phyloP scores from a whole-genome alignment of 2,329 filamentous ascomycete genomes.

The Ophiostoma tasmaniense region DNA sequence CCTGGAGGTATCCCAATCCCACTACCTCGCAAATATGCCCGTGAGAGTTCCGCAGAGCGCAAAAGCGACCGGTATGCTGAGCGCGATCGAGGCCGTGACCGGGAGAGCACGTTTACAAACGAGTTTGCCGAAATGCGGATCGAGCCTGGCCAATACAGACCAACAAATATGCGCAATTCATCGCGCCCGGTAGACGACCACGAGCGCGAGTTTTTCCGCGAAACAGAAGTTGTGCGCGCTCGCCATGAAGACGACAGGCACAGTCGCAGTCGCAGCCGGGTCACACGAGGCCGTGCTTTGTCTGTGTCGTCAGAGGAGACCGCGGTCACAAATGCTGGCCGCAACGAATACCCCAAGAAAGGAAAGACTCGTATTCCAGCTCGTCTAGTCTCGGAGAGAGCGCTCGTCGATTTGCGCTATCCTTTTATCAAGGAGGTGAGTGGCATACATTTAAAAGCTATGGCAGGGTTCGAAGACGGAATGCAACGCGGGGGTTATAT shows the following conservation, averaged over 20 bases:
- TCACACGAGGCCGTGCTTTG: not conserved
- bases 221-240: conserved; percentile 49
- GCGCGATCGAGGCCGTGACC: not conserved
- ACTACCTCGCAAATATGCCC: not conserved
- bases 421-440: conserved; percentile 78
- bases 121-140: conserved; percentile 40
- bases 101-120: not conserved
- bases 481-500: not conserved
- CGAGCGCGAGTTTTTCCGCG: conserved; percentile 40
- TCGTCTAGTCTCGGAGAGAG: conserved; percentile 68
- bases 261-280: conserved; percentile 32
- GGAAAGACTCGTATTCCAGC: conserved; percentile 85
- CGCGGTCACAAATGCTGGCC: not conserved
- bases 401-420: conserved; percentile 76
- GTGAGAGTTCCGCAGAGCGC: conserved; percentile 12
- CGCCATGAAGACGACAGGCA: conserved; percentile 35
- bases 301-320: not conserved
- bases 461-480: not conserved
- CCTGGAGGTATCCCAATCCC: conserved; percentile 22
- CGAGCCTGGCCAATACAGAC: conserved; percentile 23
- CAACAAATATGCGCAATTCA: not conserved
- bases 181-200: not conserved
- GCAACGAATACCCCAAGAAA: conserved; percentile 61
- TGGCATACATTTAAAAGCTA: conserved; percentile 10
- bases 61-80: conserved; percentile 5